Conservation (phyloP, 306 rosid species). For the Citrullus mucosospermus region DNA sequence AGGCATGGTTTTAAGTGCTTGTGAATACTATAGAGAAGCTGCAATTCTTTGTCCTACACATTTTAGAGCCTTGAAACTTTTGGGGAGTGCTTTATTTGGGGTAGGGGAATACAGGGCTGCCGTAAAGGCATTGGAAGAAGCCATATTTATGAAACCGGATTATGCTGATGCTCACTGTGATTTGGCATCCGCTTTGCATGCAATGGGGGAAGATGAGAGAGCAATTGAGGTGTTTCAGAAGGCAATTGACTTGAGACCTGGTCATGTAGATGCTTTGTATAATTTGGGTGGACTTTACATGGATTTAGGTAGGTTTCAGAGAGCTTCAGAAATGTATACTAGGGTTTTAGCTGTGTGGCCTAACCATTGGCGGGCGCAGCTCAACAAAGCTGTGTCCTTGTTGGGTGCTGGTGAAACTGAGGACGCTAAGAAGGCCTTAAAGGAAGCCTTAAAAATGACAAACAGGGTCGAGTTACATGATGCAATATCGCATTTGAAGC, state of each 20-base stretch:
- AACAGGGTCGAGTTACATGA: slow-evolving; percentile 96
- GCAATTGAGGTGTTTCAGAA: slow-evolving; percentile 94
- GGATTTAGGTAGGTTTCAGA: slow-evolving; percentile 86
- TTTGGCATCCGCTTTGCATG: slow-evolving; percentile 93
- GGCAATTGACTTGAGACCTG: slow-evolving; percentile 93
- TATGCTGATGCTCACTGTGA: slow-evolving; percentile 98
- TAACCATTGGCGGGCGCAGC: slow-evolving; percentile 98
- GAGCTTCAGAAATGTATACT: slow-evolving; percentile 98
- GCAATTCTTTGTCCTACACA: slow-evolving; percentile 96
- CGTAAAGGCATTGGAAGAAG: slow-evolving; percentile 86
- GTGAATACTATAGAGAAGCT: slow-evolving; percentile 97
- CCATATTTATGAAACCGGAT: slow-evolving; percentile 89
- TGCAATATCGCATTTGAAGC: slow-evolving; percentile 90
- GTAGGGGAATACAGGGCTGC: slow-evolving; percentile 98
- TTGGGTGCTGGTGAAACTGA: slow-evolving; percentile 89
- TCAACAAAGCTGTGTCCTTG: slow-evolving; percentile 91
- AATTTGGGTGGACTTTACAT: slow-evolving; percentile 94
- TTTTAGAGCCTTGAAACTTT: slow-evolving; percentile 89
- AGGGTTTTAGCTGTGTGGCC: slow-evolving; percentile 95
- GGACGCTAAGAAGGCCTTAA: slow-evolving; percentile 80
- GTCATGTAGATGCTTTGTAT: slow-evolving; percentile 86
- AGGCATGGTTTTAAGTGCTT: slow-evolving; percentile 98
- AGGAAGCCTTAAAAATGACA: slow-evolving; percentile 95
- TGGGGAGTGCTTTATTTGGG: slow-evolving; percentile 96
- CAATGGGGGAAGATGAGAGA: slow-evolving; percentile 86